A percentile compares a stretch with the other conserved stretches of the same genome.
Conservation (phyloP, 352 stramenopile species). For the Globisporangium spinosum region DNA sequence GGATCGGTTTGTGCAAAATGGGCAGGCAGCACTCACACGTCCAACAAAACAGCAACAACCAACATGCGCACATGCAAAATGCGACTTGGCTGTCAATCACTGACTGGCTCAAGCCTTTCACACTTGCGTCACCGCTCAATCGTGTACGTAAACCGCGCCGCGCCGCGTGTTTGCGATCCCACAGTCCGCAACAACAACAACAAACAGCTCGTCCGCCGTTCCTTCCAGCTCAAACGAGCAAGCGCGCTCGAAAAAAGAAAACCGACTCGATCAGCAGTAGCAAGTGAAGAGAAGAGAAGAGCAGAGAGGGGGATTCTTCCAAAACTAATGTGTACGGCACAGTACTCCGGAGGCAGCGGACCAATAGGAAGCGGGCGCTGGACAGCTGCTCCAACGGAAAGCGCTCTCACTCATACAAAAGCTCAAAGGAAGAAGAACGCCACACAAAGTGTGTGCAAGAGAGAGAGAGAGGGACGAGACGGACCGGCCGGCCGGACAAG, state of each 20-base stretch:
- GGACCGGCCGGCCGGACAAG: conserved; percentile 4
- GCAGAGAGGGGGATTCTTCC: no score
- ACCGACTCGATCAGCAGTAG: conserved; percentile 12
- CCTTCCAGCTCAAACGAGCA: neutral
- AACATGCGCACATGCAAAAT: neutral
- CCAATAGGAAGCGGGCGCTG: neutral
- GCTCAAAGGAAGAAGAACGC: conserved; percentile 17
- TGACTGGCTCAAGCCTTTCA: conserved; percentile 5
- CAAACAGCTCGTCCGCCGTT: neutral
- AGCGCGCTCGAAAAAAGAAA: conserved; percentile 16
- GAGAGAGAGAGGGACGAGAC: neutral
- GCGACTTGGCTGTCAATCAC: conserved; percentile 3
- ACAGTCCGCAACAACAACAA: neutral
- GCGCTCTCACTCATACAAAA: conserved; percentile 14
- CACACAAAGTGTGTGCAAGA: neutral
- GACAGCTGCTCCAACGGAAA: conserved; percentile 16
- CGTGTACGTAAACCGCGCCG: conserved; percentile 3
- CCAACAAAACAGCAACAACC: neutral
- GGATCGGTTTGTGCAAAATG: conserved; percentile 9
- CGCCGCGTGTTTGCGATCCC: conserved; percentile 1
- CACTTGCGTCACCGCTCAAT: neutral
- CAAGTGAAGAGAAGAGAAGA: neutral
- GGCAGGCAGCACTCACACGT: neutral
- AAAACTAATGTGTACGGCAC: neutral
- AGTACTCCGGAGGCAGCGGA: neutral